Evolutionary conservation across 2,329 filamentous ascomycete species (phyloP), one percentile per base, ranked within the genome.

Genomic region (Fusarium acutatum): DNA sequence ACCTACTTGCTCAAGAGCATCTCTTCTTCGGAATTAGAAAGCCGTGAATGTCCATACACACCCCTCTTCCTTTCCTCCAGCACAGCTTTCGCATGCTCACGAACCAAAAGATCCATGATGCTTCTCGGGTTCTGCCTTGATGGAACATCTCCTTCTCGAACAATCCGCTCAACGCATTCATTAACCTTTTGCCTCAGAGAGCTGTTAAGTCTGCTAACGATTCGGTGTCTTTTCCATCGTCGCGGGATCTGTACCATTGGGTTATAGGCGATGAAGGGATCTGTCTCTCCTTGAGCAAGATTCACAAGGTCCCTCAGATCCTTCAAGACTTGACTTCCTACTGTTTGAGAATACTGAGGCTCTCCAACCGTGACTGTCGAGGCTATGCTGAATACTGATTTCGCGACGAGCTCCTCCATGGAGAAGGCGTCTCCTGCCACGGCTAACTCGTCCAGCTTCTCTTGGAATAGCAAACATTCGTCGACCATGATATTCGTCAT

Each of bases 101-200:
- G 37, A 17, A 74, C 28, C n/a, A 74, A 58, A 5, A 70, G 61
- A 32, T 74, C 68, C 13, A 74, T 40, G 12, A 74, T 49, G 30
- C 68, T 69, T 15, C 22, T 61, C n/a, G 58, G 71, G 30, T 60
- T 56, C 37, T 63, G 59, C 14, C 61, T 52, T 3, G 58, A 64
- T 2, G 71, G 68, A 12, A 67, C 28, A 24, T 28, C n/a, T 8
- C 50, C 43, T 28, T 62, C 50, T 3, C 18, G 32, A 7, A 69
- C 13, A 22, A 64, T 11, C 4, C 34, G 4, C 3, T 52, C 35
- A 41, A 64, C 18, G 11, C 68, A 44, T 6, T 47, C 44, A 5
- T 58, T 22, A 1, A 69, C 41, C 14, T 43, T 60, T 14, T 20
- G 2, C 2, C 46, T 22, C 6, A 26, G 8, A 67, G 38, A 8